Evolutionary conservation across 108 stramenopile genomes (phyloP).

Genomic region (Aurantiochytrium sp.): DNA sequence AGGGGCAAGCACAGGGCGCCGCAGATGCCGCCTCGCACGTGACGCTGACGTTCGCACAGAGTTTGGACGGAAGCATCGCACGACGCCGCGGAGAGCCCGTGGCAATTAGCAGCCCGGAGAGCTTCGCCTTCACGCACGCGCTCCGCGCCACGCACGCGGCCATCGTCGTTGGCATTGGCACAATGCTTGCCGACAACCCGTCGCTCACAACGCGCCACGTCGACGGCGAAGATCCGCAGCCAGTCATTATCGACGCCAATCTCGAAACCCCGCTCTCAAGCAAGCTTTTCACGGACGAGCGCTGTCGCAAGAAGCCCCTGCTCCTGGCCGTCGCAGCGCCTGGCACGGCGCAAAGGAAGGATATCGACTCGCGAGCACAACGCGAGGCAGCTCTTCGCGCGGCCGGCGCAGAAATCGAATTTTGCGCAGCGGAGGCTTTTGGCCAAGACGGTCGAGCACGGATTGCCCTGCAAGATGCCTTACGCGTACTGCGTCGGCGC

Average conservation of each 20-base stretch:
- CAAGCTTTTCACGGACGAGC: not conserved
- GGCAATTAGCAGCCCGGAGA: slow-evolving; percentile 29
- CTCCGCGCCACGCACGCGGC: slow-evolving; percentile 34
- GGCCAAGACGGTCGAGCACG: too few relatives aligned
- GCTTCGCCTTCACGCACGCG: slow-evolving; percentile 33
- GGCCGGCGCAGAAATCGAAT: not conserved
- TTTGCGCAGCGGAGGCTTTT: not conserved
- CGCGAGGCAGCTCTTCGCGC: not conserved
- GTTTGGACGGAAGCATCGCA: slow-evolving; percentile 38
- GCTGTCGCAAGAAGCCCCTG: not conserved
- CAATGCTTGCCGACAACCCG: slow-evolving; percentile 34
- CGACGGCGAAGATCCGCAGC: not conserved
- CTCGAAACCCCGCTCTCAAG: not conserved
- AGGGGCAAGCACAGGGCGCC: too few relatives aligned
- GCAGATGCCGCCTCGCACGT: not conserved
- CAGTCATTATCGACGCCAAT: not conserved
- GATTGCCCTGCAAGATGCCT: not conserved
- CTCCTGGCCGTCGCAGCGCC: not conserved
- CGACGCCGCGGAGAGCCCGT: slow-evolving; percentile 1
- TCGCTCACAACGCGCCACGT: not conserved
- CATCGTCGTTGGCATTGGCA: slow-evolving; percentile 36
- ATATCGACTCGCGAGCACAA: not conserved
- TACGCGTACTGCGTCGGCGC: not conserved
- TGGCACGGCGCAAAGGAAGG: not conserved
- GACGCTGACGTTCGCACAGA: slow-evolving; percentile 41